Percentiles rank a stretch among this genome's conserved stretches.
phyloP scores from a whole-genome alignment of 768 basidiomycete genomes.

The Tulasnella sp. region DNA sequence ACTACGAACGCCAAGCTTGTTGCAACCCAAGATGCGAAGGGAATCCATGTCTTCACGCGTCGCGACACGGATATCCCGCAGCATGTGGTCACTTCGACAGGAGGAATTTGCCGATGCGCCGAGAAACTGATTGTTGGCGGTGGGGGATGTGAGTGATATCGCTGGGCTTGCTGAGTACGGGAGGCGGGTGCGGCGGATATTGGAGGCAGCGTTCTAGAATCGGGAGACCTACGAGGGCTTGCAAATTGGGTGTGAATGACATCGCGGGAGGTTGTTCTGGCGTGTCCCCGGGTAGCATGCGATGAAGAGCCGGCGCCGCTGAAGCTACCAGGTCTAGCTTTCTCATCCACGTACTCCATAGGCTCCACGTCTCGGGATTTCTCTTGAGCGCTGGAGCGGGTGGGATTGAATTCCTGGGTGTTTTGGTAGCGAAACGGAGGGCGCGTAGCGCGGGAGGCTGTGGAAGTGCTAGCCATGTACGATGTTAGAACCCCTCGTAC shows the following conservation, averaged over 20 bases:
- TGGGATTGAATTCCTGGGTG: neutral
- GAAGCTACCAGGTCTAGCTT: neutral
- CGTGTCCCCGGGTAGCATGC: neutral
- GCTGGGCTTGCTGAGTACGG: constrained; percentile 1
- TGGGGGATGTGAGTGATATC: constrained; percentile 5
- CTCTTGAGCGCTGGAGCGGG: neutral
- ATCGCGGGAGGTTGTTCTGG: constrained; percentile 2
- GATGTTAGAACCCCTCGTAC: no score
- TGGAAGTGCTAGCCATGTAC: neutral
- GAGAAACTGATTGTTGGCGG: neutral
- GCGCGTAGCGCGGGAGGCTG: constrained; percentile 2
- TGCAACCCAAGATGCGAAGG: constrained; percentile 62
- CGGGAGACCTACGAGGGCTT: neutral
- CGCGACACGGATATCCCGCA: constrained; percentile 6
- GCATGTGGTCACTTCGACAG: neutral
- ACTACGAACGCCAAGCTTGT: constrained; percentile 69
- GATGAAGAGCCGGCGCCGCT: neutral
- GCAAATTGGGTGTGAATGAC: neutral
- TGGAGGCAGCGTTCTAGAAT: neutral
- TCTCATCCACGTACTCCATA: neutral
- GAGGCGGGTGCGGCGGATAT: neutral
- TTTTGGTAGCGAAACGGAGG: constrained; percentile 3
- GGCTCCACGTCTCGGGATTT: neutral
- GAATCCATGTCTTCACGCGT: constrained; percentile 63
- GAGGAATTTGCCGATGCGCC: neutral